These are phyloP conservation scores for Ogataea saltuana DNA, from an alignment of 805 yeast species.

Conservation along the genomic window DNA sequence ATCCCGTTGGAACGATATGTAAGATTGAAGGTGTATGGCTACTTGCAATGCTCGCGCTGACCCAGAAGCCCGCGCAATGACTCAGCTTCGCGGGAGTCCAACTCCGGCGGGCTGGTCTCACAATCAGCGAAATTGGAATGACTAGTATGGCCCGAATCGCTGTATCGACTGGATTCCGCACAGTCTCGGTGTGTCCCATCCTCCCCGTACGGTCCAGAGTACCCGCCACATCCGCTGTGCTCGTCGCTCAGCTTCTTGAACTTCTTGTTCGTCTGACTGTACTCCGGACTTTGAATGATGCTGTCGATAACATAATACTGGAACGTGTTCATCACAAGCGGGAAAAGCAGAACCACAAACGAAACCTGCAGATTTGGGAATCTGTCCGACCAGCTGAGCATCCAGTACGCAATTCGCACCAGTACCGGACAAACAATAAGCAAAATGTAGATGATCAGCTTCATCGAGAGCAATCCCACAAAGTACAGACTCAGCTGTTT, in stretches of 20 bases:
- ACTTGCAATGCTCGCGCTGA: too few relatives aligned
- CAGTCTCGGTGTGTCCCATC: neutral
- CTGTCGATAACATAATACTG: constrained; percentile 74
- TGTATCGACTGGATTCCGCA: neutral
- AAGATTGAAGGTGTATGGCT: too few relatives aligned
- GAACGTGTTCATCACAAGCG: constrained; percentile 69
- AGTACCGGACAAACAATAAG: constrained; percentile 64
- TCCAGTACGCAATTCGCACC: constrained; percentile 68
- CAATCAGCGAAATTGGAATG: too few relatives aligned
- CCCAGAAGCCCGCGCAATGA: too few relatives aligned
- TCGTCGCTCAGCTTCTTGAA: constrained; percentile 14
- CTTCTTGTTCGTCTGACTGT: constrained; percentile 28
- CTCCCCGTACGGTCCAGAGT: too few relatives aligned
- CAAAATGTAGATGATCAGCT: constrained; percentile 56
- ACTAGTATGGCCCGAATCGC: too few relatives aligned
- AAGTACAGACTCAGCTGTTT: constrained; percentile 75
- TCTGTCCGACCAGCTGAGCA: constrained; percentile 80
- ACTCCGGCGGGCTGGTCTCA: too few relatives aligned
- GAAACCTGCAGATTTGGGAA: constrained; percentile 83
- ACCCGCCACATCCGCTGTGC: too few relatives aligned
- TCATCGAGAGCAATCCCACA: constrained; percentile 57
- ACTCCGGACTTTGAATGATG: constrained; percentile 60
- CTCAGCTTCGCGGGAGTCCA: too few relatives aligned
- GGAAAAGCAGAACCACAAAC: constrained; percentile 82
- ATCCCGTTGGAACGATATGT: too few relatives aligned